Conservation (phyloP, 768 basidiomycete species). For the Lactifluus pinguis region DNA sequence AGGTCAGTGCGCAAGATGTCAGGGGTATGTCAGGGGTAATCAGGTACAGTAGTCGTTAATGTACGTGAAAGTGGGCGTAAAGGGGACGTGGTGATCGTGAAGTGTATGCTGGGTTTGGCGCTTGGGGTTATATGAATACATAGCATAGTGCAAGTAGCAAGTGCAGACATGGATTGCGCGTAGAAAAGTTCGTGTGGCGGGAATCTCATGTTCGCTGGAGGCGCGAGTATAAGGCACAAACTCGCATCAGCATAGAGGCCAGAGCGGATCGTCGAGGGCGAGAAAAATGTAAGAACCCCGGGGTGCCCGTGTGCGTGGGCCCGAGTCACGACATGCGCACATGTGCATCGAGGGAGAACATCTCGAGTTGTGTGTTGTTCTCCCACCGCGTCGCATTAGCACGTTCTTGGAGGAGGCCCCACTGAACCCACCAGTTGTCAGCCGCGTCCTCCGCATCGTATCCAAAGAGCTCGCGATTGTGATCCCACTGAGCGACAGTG, state of each 20-base stretch:
- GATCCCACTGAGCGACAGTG: conserved; percentile 24
- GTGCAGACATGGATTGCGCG: conserved; percentile 9
- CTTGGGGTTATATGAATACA: conserved; percentile 3
- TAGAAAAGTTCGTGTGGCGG: background rate
- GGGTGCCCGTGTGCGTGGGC: background rate
- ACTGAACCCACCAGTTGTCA: conserved; percentile 32
- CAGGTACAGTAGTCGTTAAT: background rate
- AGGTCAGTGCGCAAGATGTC: background rate
- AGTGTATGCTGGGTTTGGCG: background rate
- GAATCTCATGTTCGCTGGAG: background rate
- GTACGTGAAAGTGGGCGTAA: background rate
- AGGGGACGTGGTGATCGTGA: background rate
- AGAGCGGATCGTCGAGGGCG: background rate
- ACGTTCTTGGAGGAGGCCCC: conserved; percentile 25
- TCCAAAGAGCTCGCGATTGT: conserved; percentile 25
- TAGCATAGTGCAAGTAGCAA: conserved; percentile 2
- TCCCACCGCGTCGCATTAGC: conserved; percentile 5
- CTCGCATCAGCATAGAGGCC: background rate
- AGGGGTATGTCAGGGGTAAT: background rate
- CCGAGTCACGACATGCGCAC: background rate
- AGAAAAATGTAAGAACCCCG: background rate
- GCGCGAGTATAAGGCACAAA: background rate
- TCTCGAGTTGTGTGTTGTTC: background rate
- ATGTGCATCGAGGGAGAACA: conserved; percentile 7
- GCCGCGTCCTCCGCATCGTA: conserved; percentile 32